Percentiles rank a stretch among this genome's conserved stretches.
Conservation (phyloP, 352 stramenopile species). For the Phytophthora kernoviae region DNA sequence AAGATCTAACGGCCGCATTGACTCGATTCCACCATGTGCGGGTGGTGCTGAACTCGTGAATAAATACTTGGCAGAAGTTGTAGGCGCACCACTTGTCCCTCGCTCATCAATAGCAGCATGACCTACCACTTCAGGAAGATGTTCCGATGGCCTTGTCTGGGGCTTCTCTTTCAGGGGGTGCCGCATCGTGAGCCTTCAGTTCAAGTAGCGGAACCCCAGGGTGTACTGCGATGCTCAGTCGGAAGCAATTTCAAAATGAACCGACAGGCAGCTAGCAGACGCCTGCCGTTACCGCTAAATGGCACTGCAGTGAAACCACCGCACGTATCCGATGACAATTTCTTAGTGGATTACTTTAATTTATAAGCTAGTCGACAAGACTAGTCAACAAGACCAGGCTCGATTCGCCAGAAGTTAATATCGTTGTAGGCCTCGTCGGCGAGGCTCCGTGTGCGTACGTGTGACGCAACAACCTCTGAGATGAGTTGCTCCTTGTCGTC, state of each 20-base stretch:
- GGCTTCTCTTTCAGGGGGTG: slow-evolving; percentile 30
- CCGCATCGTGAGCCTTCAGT: slow-evolving; percentile 20
- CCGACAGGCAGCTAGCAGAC: slow-evolving; percentile 17
- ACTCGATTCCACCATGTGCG: slow-evolving; percentile 9
- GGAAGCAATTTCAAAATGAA: slow-evolving; percentile 14
- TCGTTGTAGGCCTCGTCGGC: slow-evolving; percentile 87
- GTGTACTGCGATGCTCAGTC: not conserved
- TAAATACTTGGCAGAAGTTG: slow-evolving; percentile 22
- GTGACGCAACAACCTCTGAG: slow-evolving; percentile 55
- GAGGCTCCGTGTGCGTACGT: slow-evolving; percentile 56
- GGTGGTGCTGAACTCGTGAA: slow-evolving; percentile 26
- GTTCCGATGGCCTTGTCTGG: slow-evolving; percentile 4
- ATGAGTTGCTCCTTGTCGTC: slow-evolving; percentile 50
- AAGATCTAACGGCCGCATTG: slow-evolving; percentile 46
- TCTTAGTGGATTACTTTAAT: slow-evolving; percentile 19
- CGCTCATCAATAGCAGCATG: slow-evolving; percentile 6
- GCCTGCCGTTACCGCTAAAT: slow-evolving; percentile 6
- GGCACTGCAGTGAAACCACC: slow-evolving; percentile 22
- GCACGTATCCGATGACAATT: slow-evolving; percentile 3
- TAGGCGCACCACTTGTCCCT: not conserved
- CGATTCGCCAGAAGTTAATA: slow-evolving; percentile 85
- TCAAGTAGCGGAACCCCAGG: not conserved
- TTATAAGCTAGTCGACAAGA: slow-evolving; percentile 15
- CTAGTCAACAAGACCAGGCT: slow-evolving; percentile 42
- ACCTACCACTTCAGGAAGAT: slow-evolving; percentile 30